Percentiles rank a stretch among this genome's conserved stretches.
Evolutionary conservation across 75 land plant species (phyloP).

Genomic region (Larix kaempferi): DNA sequence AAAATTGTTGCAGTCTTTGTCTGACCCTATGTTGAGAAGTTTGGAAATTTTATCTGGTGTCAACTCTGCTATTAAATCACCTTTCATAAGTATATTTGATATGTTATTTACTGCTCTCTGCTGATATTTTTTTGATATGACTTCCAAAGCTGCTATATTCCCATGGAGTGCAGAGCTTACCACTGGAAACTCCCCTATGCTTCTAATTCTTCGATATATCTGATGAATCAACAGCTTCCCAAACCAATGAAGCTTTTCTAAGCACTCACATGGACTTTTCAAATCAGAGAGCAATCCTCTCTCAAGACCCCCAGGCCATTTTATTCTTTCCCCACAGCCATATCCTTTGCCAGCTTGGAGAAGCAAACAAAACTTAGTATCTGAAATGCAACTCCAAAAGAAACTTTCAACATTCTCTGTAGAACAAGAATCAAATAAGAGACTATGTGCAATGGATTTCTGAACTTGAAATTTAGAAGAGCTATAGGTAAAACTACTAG

Average conservation of each 20-base stretch:
- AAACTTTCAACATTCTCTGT: not conserved
- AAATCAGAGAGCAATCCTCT: not conserved
- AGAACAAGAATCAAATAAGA: conserved; percentile 3
- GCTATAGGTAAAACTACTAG: not conserved
- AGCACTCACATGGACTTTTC: not conserved
- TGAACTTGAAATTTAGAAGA: not conserved
- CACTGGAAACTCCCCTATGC: not conserved
- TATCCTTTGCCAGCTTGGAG: conserved; percentile 1
- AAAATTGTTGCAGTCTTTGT: not conserved
- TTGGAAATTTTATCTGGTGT: not conserved
- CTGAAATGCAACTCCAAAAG: not conserved
- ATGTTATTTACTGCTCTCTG: not conserved
- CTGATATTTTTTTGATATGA: not conserved
- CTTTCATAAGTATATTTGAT: not conserved
- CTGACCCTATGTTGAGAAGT: not conserved
- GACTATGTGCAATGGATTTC: not conserved
- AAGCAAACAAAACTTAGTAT: not conserved
- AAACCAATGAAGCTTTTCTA: not conserved
- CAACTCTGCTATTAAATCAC: not conserved
- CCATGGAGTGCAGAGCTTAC: not conserved
- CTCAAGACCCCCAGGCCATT: not conserved
- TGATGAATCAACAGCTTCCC: not conserved
- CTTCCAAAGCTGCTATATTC: not conserved
- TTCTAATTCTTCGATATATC: not conserved
- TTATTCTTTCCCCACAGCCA: not conserved